Evolutionary conservation across 2,329 filamentous ascomycete species (phyloP), one percentile per base, ranked within the genome.

Genomic region (Tricladium varicosporioides): DNA sequence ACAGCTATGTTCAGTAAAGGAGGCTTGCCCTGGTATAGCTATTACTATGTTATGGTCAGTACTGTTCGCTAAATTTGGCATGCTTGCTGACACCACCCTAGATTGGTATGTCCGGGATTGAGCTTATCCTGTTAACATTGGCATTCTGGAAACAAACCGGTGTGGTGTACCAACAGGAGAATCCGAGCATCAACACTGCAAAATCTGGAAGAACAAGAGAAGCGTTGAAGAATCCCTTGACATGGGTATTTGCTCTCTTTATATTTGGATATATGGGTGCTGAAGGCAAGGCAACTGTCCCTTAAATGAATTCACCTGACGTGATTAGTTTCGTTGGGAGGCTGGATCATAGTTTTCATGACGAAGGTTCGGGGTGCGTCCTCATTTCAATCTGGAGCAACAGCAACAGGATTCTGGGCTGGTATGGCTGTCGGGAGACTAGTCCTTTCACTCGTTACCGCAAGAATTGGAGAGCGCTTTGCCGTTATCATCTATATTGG

Each of bases 261-360:
- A 75, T 95, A 13, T 79, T 95, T 4, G 83, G 84, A 8, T 95
- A 95, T 66, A 86, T 93, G 0, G 91, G 91, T 3, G 80, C 83
- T 5, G 91, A 96, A 72, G 63, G 63, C 63, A 16, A 43, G 14
- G 3, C 13, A 14, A 14, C 5, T 43, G 13, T 9, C 9, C 40
- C 40, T 16, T 52, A 2, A 79, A 82, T 5, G 89, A 27, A 27
- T 27, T 27, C 22, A 27, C 7, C 22, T 27, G 22, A 27, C 7
- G 22, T 27, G 22, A 27, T 27, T 93, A 67, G 87, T 91, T 58
- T 84, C 83, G 0, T 75, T 92, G 2, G 87, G 87, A 16, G 90
- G 90, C 14, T 94, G 90, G 90, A 87, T 95, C 60, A 86, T 91
- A 49, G 87, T 86, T 0, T 95, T 96, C 70, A 95, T 96, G 89